phyloP scores from a whole-genome alignment of 257 asterid genomes.

The Solanum gracilifrons region DNA sequence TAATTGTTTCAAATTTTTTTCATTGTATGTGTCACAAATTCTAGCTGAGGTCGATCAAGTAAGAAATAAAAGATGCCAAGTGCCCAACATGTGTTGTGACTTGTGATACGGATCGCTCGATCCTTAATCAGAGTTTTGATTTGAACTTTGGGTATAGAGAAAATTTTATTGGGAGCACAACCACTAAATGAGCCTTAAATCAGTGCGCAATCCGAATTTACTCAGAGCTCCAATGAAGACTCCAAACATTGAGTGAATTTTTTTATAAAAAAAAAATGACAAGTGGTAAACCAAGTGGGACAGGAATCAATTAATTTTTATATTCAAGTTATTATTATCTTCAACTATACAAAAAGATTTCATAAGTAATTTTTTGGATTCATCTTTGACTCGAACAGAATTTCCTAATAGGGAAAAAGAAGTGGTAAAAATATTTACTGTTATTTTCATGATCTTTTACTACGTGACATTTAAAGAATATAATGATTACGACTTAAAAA shows the following conservation, averaged over 20 bases:
- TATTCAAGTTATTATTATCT: neutral
- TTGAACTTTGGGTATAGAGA: too few relatives aligned
- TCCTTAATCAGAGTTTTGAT: too few relatives aligned
- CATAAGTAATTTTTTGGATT: neutral
- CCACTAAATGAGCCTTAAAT: rapidly evolving
- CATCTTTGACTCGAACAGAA: neutral
- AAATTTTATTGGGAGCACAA: too few relatives aligned
- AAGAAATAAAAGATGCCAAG: neutral
- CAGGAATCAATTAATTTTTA: neutral
- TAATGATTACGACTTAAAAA: neutral
- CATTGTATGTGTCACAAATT: neutral
- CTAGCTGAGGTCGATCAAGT: neutral
- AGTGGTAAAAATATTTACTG: neutral
- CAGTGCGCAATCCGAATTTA: too few relatives aligned
- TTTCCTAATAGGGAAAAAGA: neutral
- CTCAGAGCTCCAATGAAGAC: too few relatives aligned
- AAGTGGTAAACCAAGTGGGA: neutral
- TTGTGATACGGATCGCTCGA: too few relatives aligned
- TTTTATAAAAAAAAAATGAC: neutral
- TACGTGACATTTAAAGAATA: neutral
- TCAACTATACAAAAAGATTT: neutral
- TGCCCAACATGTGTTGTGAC: too few relatives aligned
- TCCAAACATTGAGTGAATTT: too few relatives aligned
- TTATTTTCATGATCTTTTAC: neutral
- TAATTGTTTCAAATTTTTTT: neutral